Conservation (phyloP, 768 basidiomycete genomes). For the Pisolithus marmoratus region DNA sequence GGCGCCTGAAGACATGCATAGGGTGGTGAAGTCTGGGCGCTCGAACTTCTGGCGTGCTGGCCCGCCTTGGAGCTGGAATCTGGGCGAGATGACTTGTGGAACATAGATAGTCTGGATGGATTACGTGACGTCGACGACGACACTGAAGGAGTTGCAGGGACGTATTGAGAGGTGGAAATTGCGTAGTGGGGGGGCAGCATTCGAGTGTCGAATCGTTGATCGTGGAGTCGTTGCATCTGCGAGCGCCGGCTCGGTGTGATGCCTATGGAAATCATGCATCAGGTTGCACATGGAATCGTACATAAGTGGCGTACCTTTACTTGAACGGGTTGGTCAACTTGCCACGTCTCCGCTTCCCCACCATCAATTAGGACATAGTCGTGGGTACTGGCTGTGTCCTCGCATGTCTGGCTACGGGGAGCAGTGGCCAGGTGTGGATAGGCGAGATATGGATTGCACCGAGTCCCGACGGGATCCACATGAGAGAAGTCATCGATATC, state of each 20-base stretch:
- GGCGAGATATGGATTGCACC: constrained; percentile 36
- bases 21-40: constrained; percentile 39
- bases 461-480: constrained; percentile 23
- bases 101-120: constrained; percentile 39
- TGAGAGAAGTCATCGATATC: constrained; percentile 16
- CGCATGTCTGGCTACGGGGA: constrained; percentile 21
- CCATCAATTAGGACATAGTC: constrained; percentile 39
- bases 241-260: constrained; percentile 16
- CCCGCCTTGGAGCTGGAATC: constrained; percentile 24
- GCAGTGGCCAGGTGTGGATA: constrained; percentile 32
- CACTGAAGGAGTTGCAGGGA: constrained; percentile 36
- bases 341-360: constrained; percentile 22
- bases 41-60: constrained; percentile 45
- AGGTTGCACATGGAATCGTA: constrained; percentile 15
- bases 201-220: constrained; percentile 31
- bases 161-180: constrained; percentile 39
- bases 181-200: constrained; percentile 35
- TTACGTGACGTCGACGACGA: constrained; percentile 28
- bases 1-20: constrained; percentile 3
- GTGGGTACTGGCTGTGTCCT: constrained; percentile 31
- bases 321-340: constrained; percentile 8
- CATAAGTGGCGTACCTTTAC: constrained; percentile 23
- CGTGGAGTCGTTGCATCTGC: constrained; percentile 23
- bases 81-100: constrained; percentile 31
- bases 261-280: constrained; percentile 18